phyloP scores from a whole-genome alignment of 1,139 yeast species.

The Hemisphaericaspora subhashii region DNA sequence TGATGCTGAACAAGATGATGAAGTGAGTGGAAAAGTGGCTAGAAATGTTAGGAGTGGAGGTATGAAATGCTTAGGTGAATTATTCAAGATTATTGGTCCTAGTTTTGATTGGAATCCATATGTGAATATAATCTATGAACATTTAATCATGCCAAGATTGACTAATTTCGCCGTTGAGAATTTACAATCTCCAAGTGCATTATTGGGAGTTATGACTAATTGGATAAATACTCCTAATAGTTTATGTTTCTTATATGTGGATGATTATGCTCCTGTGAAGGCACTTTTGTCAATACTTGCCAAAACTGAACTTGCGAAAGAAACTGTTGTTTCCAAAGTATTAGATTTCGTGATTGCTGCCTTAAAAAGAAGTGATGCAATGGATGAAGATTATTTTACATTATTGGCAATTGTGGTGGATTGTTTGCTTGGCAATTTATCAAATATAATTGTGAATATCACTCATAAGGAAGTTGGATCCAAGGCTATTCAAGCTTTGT shows the following conservation, averaged over 20 bases:
- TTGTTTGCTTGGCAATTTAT: constrained; percentile 52
- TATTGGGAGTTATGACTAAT: constrained; percentile 64
- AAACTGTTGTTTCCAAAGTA: constrained; percentile 57
- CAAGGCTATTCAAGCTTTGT: constrained; percentile 51
- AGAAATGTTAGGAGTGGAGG: constrained; percentile 61
- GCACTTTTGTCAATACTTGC: constrained; percentile 58
- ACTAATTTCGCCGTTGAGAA: constrained; percentile 70
- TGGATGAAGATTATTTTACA: constrained; percentile 46
- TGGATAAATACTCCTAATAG: constrained; percentile 58
- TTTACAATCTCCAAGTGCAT: constrained; percentile 77
- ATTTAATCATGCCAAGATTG: constrained; percentile 67
- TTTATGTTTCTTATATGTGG: constrained; percentile 53
- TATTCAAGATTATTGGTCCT: constrained; percentile 51
- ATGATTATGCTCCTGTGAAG: constrained; percentile 53
- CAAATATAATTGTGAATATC: constrained; percentile 45
- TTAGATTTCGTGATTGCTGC: constrained; percentile 56
- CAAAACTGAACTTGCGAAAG: constrained; percentile 57
- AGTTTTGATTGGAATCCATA: constrained; percentile 57
- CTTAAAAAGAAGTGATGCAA: constrained; percentile 35
- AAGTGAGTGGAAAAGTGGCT: constrained; percentile 44
- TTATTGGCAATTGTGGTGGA: constrained; percentile 58
- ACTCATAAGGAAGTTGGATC: constrained; percentile 52
- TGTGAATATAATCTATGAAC: constrained; percentile 50
- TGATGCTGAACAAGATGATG: constrained; percentile 21
- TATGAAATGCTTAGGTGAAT: constrained; percentile 52